Percentiles rank a stretch among this genome's conserved stretches.
These are phyloP conservation scores for Ganoderma sp. DNA, from an alignment of 1,284 basidiomycete species.

Conservation along the genomic window DNA sequence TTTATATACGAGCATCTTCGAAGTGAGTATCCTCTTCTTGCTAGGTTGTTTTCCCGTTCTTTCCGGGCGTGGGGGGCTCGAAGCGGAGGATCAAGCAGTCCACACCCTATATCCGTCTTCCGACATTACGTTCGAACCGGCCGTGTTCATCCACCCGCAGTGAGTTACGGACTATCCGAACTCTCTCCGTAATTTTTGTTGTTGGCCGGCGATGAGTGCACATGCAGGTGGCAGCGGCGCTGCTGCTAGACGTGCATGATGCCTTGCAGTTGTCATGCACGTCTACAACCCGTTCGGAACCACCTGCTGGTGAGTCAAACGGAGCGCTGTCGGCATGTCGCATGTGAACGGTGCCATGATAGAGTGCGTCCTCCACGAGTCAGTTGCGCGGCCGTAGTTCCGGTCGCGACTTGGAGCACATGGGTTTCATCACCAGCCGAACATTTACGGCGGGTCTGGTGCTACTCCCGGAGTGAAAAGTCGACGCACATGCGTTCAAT, in stretches of 20 bases:
- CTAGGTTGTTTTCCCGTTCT: too few relatives aligned
- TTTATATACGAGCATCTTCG: slow-evolving; percentile 83
- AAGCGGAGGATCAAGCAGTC: neutral
- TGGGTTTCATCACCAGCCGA: too few relatives aligned
- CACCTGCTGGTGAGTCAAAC: neutral
- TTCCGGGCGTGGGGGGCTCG: neutral
- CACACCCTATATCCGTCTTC: too few relatives aligned
- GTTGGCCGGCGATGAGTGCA: neutral
- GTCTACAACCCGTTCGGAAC: neutral
- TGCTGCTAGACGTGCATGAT: neutral
- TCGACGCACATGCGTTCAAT: too few relatives aligned
- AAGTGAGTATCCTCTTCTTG: slow-evolving; percentile 62
- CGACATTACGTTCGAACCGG: too few relatives aligned
- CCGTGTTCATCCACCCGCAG: too few relatives aligned
- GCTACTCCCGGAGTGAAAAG: too few relatives aligned
- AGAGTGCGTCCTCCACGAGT: neutral
- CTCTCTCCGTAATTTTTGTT: neutral
- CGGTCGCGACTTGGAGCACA: neutral
- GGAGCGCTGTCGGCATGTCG: neutral
- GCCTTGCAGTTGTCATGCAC: neutral
- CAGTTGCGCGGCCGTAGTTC: neutral
- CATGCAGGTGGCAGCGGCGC: neutral
- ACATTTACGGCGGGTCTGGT: too few relatives aligned
- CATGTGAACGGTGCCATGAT: neutral
- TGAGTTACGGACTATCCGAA: neutral